These are phyloP conservation scores for Tylopilus balloui DNA, from an alignment of 768 basidiomycete species.

Conservation along the genomic window DNA sequence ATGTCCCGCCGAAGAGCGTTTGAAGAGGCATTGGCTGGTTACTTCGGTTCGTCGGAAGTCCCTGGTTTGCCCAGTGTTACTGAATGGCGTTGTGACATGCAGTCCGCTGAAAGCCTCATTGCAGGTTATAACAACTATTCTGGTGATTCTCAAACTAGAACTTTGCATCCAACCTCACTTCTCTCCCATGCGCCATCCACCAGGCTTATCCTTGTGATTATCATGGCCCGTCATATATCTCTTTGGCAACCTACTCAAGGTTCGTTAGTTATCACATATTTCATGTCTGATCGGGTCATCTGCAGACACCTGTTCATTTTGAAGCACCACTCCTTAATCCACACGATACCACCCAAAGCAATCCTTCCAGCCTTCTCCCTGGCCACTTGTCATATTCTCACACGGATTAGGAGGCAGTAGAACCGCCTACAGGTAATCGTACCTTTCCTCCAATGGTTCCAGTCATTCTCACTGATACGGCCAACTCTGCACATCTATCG, in stretches of 20 bases:
- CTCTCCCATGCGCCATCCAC: background rate
- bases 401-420: conserved; percentile 77
- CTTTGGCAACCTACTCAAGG: conserved; percentile 48
- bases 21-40: conserved; percentile 53
- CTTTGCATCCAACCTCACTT: background rate
- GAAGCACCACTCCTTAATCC: conserved; percentile 50
- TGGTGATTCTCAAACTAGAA: conserved; percentile 29
- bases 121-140: conserved; percentile 44
- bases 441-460: background rate
- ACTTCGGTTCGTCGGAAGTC: conserved; percentile 40
- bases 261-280: conserved; percentile 15
- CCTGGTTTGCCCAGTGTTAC: background rate
- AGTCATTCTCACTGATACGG: conserved; percentile 29
- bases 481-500: conserved; percentile 68
- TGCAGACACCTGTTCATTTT: conserved; percentile 53
- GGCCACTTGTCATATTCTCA: conserved; percentile 82
- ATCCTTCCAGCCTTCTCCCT: conserved; percentile 33
- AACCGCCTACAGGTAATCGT: conserved; percentile 58
- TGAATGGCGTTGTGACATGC: conserved; percentile 5
- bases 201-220: conserved; percentile 28
- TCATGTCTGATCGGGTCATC: background rate
- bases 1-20: conserved; percentile 24
- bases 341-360: background rate
- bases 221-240: conserved; percentile 48
- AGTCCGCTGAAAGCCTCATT: conserved; percentile 43